Percentiles rank a stretch among this genome's conserved stretches.
Evolutionary conservation across 345 rosid species (phyloP).

Genomic region (Eucalyptus camaldulensis): DNA sequence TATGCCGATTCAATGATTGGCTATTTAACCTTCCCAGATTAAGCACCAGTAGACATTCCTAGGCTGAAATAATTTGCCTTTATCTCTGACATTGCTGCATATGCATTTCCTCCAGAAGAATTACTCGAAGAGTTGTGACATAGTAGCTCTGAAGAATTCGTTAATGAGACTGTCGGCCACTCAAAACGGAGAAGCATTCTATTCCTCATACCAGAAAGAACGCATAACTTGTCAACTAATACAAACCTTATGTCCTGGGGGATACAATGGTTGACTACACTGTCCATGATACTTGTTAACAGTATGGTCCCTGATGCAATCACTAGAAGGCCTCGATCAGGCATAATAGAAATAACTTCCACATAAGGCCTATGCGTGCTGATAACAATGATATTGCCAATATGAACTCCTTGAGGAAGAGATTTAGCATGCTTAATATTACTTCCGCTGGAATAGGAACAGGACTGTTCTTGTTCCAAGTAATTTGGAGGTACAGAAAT

Average conservation of each 20-base stretch:
- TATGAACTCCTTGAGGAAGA: slow-evolving; percentile 54
- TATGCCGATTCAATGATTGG: slow-evolving; percentile 79
- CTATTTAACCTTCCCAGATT: slow-evolving; percentile 13
- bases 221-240: slow-evolving; percentile 58
- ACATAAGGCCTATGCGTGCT: slow-evolving; percentile 95
- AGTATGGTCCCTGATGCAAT: slow-evolving; percentile 68
- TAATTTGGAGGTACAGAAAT: slow-evolving; percentile 59
- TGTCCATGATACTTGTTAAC: slow-evolving; percentile 51
- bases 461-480: slow-evolving; percentile 26
- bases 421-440: slow-evolving; percentile 12
- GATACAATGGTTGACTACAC: slow-evolving; percentile 63
- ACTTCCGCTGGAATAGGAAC: slow-evolving; percentile 5
- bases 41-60: slow-evolving; percentile 7
- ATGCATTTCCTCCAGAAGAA: slow-evolving; percentile 9
- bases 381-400: slow-evolving; percentile 57
- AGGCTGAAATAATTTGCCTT: slow-evolving; percentile 7
- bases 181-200: slow-evolving; percentile 98
- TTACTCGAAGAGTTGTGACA: slow-evolving; percentile 5
- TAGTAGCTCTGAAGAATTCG: slow-evolving; percentile 12
- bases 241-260: slow-evolving; percentile 97
- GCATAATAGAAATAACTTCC: slow-evolving; percentile 62
- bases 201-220: slow-evolving; percentile 84
- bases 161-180: slow-evolving; percentile 45
- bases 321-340: slow-evolving; percentile 52
- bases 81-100: neutral